A percentile compares a stretch with the other conserved stretches of the same genome.
Evolutionary conservation across 768 basidiomycete species (phyloP).

Genomic region (Mycena amicta): DNA sequence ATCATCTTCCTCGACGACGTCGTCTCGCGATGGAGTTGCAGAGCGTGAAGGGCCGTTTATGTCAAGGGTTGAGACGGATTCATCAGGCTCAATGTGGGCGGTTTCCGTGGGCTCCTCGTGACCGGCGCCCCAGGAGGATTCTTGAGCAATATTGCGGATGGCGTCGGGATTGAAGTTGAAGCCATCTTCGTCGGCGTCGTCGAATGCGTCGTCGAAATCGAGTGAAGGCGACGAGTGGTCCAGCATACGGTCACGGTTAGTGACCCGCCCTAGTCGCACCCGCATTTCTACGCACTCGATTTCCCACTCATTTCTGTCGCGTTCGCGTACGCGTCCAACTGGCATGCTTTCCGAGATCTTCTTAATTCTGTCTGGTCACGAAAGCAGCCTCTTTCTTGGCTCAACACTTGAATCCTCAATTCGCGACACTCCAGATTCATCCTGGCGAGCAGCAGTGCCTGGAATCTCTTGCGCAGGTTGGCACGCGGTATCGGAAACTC

Average conservation of each 20-base stretch:
- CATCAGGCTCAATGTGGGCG: constrained; percentile 41
- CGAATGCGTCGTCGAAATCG: constrained; percentile 71
- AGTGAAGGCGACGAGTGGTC: constrained; percentile 29
- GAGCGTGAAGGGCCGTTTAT: constrained; percentile 43
- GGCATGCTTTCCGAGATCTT: constrained; percentile 88
- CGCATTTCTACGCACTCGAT: no score
- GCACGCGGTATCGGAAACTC: constrained; percentile 73
- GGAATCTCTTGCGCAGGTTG: constrained; percentile 77
- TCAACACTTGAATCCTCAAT: constrained; percentile 61
- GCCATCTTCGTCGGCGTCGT: constrained; percentile 55
- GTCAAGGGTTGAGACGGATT: constrained; percentile 61
- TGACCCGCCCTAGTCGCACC: no score
- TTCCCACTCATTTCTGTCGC: constrained; percentile 9
- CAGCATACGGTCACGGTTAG: constrained; percentile 16
- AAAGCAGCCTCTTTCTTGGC: constrained; percentile 75
- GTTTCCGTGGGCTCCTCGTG: constrained; percentile 33
- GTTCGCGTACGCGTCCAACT: background rate
- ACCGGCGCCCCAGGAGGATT: constrained; percentile 36
- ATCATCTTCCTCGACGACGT: constrained; percentile 15
- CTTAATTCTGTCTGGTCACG: constrained; percentile 84
- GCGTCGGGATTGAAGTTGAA: constrained; percentile 59
- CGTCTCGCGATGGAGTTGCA: background rate
- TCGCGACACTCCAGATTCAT: constrained; percentile 70
- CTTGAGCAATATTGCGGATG: constrained; percentile 57
- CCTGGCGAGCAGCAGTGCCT: constrained; percentile 87